These are phyloP conservation scores for Pugionium cornutum DNA, from an alignment of 345 rosid genomes.

Conservation along the genomic window DNA sequence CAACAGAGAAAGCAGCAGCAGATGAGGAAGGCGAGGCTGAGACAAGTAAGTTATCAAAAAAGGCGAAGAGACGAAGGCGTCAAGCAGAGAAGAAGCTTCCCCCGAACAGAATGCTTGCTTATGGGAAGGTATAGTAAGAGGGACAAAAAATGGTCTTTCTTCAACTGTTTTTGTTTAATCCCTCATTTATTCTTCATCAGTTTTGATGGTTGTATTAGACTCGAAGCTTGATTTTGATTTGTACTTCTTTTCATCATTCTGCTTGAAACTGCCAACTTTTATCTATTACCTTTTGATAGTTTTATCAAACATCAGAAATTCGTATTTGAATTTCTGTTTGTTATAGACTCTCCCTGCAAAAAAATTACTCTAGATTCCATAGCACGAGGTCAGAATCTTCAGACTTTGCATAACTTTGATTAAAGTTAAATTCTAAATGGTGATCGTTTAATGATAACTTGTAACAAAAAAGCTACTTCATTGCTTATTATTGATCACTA, in stretches of 20 bases:
- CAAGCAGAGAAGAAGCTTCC: slow-evolving; percentile 57
- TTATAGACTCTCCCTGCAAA: no score
- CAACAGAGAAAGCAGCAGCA: slow-evolving; percentile 27
- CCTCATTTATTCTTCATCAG: background rate
- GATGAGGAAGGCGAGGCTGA: slow-evolving; percentile 43
- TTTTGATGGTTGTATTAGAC: slow-evolving; percentile 16
- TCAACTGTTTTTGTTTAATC: background rate
- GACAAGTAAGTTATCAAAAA: slow-evolving; percentile 55
- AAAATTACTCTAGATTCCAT: background rate
- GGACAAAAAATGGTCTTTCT: background rate
- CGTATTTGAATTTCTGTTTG: no score
- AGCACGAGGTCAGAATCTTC: background rate
- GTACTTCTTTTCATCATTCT: no score
- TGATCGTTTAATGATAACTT: background rate
- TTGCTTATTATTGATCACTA: background rate
- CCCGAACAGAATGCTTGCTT: slow-evolving; percentile 60
- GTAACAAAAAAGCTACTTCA: background rate
- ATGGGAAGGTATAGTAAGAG: slow-evolving; percentile 45
- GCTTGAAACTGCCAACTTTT: background rate
- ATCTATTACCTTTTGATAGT: background rate
- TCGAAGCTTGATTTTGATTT: background rate
- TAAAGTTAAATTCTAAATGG: background rate
- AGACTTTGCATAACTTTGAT: background rate
- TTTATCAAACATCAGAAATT: background rate
- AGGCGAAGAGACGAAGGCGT: slow-evolving; percentile 63